These are phyloP conservation scores for Oenanthe sinensis DNA, from an alignment of 129 eudicot genomes.

Conservation along the genomic window DNA sequence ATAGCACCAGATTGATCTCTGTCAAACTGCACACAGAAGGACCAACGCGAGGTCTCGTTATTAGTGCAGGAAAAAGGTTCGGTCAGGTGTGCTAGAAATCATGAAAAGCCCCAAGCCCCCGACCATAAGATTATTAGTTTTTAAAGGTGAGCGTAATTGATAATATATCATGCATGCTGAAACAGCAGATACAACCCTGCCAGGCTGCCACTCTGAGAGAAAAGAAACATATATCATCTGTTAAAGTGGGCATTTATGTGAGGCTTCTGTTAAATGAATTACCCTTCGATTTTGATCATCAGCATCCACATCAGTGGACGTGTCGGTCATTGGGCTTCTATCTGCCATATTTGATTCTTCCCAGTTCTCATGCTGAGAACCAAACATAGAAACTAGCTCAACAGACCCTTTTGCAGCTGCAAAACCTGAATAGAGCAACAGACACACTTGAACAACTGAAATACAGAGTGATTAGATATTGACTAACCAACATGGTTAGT, in stretches of 20 bases:
- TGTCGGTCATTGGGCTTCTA: constrained; percentile 72
- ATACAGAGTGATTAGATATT: constrained; percentile 8
- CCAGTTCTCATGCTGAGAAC: constrained; percentile 63
- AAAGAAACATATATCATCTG: neutral
- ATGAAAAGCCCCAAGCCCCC: neutral
- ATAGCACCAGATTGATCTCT: constrained; percentile 45
- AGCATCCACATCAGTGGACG: constrained; percentile 75
- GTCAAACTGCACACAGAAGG: constrained; percentile 48
- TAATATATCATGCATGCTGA: neutral
- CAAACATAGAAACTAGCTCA: constrained; percentile 32
- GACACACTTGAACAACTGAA: neutral
- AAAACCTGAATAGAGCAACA: constrained; percentile 29
- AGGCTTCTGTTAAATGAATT: neutral
- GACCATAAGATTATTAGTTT: neutral
- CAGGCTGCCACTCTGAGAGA: neutral
- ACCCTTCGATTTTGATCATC: constrained; percentile 70
- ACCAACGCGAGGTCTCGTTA: neutral
- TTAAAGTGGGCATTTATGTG: neutral
- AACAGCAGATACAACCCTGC: neutral
- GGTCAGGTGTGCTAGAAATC: neutral
- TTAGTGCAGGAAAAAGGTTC: neutral
- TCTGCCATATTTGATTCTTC: constrained; percentile 73
- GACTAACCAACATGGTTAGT: constrained; percentile 2
- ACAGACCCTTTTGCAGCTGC: constrained; percentile 42
- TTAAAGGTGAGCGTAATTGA: neutral